Percentiles rank a stretch among this genome's conserved stretches.
Evolutionary conservation across 2,329 filamentous ascomycete species (phyloP).

Genomic region (Xylaria arbuscula): DNA sequence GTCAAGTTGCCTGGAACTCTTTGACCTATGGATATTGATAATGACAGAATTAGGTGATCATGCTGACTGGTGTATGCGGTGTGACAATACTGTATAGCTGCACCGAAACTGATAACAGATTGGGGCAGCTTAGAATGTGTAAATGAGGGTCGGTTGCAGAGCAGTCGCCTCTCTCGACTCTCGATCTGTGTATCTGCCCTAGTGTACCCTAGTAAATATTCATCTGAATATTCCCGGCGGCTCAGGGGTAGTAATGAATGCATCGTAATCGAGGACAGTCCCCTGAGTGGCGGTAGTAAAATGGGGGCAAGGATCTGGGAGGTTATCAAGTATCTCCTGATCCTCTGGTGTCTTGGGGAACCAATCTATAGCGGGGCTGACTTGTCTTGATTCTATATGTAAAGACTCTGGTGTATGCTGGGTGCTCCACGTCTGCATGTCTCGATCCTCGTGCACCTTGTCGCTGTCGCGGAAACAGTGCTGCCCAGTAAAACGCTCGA

Average conservation of each 20-base stretch:
- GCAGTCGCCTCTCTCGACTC: not conserved
- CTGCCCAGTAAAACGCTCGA: not conserved
- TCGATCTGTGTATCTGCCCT: no score
- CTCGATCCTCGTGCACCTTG: not conserved
- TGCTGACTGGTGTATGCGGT: not conserved
- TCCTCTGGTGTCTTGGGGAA: not conserved
- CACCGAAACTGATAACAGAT: not conserved
- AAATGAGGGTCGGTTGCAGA: not conserved
- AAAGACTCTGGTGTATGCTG: not conserved
- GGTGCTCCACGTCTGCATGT: not conserved
- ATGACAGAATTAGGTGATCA: not conserved
- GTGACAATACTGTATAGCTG: not conserved
- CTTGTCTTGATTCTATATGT: constrained; percentile 8
- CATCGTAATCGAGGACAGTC: not conserved
- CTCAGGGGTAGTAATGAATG: constrained; percentile 17
- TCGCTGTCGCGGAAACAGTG: constrained; percentile 2
- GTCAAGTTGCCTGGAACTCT: not conserved
- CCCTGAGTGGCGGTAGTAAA: not conserved
- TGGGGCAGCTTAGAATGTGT: not conserved
- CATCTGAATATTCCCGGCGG: constrained; percentile 17
- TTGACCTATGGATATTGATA: not conserved
- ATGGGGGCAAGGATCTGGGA: not conserved
- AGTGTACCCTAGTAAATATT: not conserved
- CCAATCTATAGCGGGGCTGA: not conserved
- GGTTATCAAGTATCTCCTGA: not conserved